A percentile compares a stretch with the other conserved stretches of the same genome.
These are phyloP conservation scores for Neonectria neomacrospora DNA, from an alignment of 2,329 filamentous ascomycete genomes.

Conservation along the genomic window DNA sequence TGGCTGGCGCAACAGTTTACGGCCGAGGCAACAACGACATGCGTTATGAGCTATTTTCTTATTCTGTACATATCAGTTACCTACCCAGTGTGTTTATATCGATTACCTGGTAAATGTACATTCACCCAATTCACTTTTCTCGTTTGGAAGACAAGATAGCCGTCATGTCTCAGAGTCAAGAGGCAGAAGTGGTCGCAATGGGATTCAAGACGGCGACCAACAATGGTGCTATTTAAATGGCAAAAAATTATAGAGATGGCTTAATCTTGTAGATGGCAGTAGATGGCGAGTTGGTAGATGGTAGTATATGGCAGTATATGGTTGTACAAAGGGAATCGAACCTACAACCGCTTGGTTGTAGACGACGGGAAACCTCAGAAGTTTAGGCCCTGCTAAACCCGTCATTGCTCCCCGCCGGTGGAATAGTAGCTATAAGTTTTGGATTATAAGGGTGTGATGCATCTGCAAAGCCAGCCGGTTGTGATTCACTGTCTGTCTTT, in stretches of 20 bases:
- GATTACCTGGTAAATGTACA: not conserved
- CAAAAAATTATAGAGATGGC: conserved; percentile 27
- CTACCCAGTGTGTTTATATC: not conserved
- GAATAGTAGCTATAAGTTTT: not conserved
- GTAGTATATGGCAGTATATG: conserved; percentile 3
- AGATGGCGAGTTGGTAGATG: conserved; percentile 4
- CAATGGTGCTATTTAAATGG: not conserved
- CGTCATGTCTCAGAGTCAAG: not conserved
- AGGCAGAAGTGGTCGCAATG: not conserved
- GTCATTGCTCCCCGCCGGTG: not conserved
- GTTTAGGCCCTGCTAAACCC: not conserved
- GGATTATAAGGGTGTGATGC: conserved; percentile 3
- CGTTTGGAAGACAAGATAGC: not conserved
- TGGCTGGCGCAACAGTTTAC: conserved; percentile 1
- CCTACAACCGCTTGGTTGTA: not conserved
- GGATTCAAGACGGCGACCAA: not conserved
- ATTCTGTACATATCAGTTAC: not conserved
- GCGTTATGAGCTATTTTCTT: not conserved
- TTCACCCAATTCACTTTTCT: not conserved
- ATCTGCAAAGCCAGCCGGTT: not conserved
- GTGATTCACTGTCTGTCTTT: not conserved
- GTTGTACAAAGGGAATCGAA: conserved; percentile 10
- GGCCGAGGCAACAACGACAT: not conserved
- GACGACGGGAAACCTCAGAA: not conserved
- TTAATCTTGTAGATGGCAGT: not conserved